Conservation (phyloP, 2,329 filamentous ascomycete species). For the Colletotrichum sp. region DNA sequence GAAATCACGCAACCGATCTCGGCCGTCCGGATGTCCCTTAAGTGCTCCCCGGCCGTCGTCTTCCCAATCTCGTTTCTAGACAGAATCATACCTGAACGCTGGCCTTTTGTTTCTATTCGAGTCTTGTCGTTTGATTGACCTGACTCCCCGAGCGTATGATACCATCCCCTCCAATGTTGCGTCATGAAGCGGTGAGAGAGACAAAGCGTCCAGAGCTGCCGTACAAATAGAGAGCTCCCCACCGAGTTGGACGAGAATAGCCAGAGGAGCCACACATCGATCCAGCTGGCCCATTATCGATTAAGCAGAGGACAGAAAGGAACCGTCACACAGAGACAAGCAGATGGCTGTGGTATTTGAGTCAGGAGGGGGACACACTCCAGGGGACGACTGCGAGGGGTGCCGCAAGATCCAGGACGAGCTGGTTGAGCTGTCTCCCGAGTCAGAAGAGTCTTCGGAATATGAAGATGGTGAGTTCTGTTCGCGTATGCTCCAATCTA, state of each 20-base stretch:
- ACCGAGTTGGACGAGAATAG: not conserved
- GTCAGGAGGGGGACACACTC: not conserved
- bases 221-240: constrained; percentile 14
- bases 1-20: constrained; percentile 17
- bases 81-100: not conserved
- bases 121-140: not conserved
- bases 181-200: constrained; percentile 22
- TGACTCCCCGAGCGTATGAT: constrained; percentile 11
- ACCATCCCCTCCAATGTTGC: constrained; percentile 20
- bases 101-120: not conserved
- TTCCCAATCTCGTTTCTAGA: constrained; percentile 2
- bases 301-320: not conserved
- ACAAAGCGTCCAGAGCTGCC: constrained; percentile 1
- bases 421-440: constrained; percentile 1
- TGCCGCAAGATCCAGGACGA: constrained; percentile 20
- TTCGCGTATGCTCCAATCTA: not conserved
- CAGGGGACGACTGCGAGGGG: constrained; percentile 9
- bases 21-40: not conserved
- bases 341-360: not conserved
- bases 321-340: not conserved
- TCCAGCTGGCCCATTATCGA: not conserved
- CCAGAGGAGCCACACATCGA: not conserved
- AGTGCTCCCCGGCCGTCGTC: not conserved
- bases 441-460: constrained; percentile 6
- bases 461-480: constrained; percentile 14